These are phyloP conservation scores for Geotrichum fermentans DNA, from an alignment of 1,139 yeast genomes.

Conservation along the genomic window DNA sequence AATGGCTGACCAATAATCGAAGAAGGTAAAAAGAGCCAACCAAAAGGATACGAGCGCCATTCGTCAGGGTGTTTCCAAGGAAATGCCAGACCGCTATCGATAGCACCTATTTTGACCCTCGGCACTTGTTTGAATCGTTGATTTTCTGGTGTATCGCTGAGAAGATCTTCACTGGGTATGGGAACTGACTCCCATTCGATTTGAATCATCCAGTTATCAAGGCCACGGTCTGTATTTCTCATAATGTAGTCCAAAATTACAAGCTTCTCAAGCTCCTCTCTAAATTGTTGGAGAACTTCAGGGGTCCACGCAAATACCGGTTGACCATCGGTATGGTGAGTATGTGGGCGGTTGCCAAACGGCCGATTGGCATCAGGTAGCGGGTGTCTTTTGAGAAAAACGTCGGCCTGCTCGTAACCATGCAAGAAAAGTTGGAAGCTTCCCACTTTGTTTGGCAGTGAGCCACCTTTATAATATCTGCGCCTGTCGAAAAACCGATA, in stretches of 20 bases:
- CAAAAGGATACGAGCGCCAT: slow-evolving; percentile 77
- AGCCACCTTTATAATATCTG: slow-evolving; percentile 27
- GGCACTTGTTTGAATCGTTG: slow-evolving; percentile 33
- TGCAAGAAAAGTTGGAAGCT: slow-evolving; percentile 61
- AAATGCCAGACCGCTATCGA: slow-evolving; percentile 69
- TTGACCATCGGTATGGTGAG: slow-evolving; percentile 19
- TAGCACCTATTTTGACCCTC: slow-evolving; percentile 56
- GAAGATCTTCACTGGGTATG: not conserved
- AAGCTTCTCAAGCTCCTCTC: slow-evolving; percentile 61
- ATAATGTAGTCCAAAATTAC: slow-evolving; percentile 68
- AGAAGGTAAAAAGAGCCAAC: slow-evolving; percentile 68
- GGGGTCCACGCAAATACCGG: slow-evolving; percentile 52
- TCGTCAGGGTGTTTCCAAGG: slow-evolving; percentile 86
- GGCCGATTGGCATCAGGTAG: slow-evolving; percentile 42
- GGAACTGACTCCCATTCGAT: slow-evolving; percentile 44
- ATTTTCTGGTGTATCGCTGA: slow-evolving; percentile 15
- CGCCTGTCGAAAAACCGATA: slow-evolving; percentile 48
- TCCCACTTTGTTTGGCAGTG: slow-evolving; percentile 52
- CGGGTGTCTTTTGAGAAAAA: slow-evolving; percentile 54
- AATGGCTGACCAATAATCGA: slow-evolving; percentile 66
- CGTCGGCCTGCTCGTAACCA: slow-evolving; percentile 58
- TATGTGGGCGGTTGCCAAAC: not conserved
- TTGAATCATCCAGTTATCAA: slow-evolving; percentile 76
- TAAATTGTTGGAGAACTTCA: slow-evolving; percentile 47
- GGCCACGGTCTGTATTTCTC: slow-evolving; percentile 70